A percentile compares a stretch with the other conserved stretches of the same genome.
Evolutionary conservation across 441 rosid genomes (phyloP).

Genomic region (Manihot esculenta): DNA sequence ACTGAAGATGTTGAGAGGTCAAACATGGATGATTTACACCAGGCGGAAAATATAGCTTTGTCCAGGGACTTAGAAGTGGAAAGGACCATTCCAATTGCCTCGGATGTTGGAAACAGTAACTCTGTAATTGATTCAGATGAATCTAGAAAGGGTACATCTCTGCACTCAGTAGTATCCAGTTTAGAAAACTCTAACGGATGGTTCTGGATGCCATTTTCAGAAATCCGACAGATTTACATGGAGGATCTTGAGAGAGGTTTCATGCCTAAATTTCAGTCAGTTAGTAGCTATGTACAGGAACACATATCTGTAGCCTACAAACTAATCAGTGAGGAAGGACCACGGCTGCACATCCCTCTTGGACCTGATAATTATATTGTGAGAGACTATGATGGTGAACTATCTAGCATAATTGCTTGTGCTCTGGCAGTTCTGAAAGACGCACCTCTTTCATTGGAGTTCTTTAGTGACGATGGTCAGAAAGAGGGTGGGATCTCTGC

Average conservation of each 20-base stretch:
- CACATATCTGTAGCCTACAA: slow-evolving; percentile 45
- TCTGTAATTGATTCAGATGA: slow-evolving; percentile 26
- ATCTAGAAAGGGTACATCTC: slow-evolving; percentile 28
- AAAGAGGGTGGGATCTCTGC: slow-evolving; percentile 29
- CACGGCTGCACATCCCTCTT: slow-evolving; percentile 74
- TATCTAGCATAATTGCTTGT: slow-evolving; percentile 91
- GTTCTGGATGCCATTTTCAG: slow-evolving; percentile 84
- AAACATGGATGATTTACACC: slow-evolving; percentile 17
- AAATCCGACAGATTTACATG: slow-evolving; percentile 51
- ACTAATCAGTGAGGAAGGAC: slow-evolving; percentile 71
- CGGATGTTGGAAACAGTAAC: slow-evolving; percentile 25
- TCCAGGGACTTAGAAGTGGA: slow-evolving; percentile 40
- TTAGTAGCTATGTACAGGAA: slow-evolving; percentile 40
- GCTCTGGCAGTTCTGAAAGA: slow-evolving; percentile 66
- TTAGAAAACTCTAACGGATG: slow-evolving; percentile 56
- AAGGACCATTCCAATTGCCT: slow-evolving; percentile 38
- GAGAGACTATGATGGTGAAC: slow-evolving; percentile 88
- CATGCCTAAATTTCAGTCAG: slow-evolving; percentile 52
- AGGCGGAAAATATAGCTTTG: slow-evolving; percentile 30
- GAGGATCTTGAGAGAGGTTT: slow-evolving; percentile 61
- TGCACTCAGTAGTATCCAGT: slow-evolving; percentile 36
- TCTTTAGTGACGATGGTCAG: slow-evolving; percentile 30
- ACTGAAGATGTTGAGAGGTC: slow-evolving; percentile 33
- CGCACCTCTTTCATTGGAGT: slow-evolving; percentile 30
- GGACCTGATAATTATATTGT: slow-evolving; percentile 54